Conservation (phyloP, 164 flowering plant species). For the Nelumbo lutea region DNA sequence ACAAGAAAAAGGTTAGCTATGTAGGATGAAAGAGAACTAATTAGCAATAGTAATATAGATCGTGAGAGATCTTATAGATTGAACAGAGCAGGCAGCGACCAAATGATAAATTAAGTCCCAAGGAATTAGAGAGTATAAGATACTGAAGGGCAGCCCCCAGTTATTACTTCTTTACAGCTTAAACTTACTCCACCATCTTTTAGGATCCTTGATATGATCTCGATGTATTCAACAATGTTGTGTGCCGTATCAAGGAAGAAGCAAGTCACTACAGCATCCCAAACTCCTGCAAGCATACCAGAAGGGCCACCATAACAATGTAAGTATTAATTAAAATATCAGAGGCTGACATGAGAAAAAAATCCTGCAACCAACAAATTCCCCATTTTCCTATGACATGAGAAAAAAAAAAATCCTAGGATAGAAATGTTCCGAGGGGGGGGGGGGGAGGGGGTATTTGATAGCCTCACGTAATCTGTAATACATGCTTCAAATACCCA, state of each 20-base stretch:
- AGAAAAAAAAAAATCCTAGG: too few species aligned
- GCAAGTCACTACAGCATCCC: constrained; percentile 98
- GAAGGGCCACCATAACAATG: neutral
- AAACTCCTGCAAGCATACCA: constrained; percentile 51
- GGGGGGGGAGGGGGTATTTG: too few species aligned
- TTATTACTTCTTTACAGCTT: neutral
- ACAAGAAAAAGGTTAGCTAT: neutral
- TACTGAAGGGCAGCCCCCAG: neutral
- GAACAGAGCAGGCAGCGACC: neutral
- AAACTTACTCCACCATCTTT: constrained; percentile 91
- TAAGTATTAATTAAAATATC: neutral
- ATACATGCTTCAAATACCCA: too few species aligned
- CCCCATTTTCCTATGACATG: too few species aligned
- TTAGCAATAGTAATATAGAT: neutral
- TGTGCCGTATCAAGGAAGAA: constrained; percentile 98
- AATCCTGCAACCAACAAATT: neutral
- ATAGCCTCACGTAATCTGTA: too few species aligned
- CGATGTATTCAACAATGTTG: constrained; percentile 88
- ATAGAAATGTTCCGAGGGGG: too few species aligned
- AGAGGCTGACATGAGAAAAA: neutral
- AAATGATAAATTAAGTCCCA: neutral
- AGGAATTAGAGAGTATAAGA: neutral
- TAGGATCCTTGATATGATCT: constrained; percentile 75
- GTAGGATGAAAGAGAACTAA: neutral
- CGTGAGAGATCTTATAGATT: neutral